Base-by-base conservation (phyloP, 805 yeast genomes). In the Clavispora vitiphila region DNA sequence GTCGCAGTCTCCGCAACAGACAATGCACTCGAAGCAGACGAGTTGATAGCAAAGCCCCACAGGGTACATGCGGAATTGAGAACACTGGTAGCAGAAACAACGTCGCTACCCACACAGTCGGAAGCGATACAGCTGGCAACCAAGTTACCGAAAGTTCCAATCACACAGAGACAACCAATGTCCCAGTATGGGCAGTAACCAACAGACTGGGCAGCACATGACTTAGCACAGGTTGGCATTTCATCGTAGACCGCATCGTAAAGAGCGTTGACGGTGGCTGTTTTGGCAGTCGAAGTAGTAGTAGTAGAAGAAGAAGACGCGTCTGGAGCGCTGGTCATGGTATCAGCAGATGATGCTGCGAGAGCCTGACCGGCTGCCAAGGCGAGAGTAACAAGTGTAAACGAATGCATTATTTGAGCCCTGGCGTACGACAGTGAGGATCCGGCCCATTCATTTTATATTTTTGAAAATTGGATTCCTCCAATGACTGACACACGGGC, bases 141-240 rank as follows among this genome's bases (percentile, higher is more conserved):
- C 9, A 29, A 35, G 18, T 8, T 21, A 21, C 35, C 20, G 43
- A 45, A 48, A 7, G 47, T 19, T 1, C 44, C 22, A 39, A 43
- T 43, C 32, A 41, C 46, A 37, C 52, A 48, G 15, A 48, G 46
- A 39, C 52, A 48, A 2, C 48, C 52, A 35, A 45, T 36, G 18
- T 48, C 48, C 50, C 50, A 46, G 40, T 48, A 46, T 29, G 52
- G 48, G 22, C 52, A 48, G 9, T 19, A 8, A 6, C 41, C 35
- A 12, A 23, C 38, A 20, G 16, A 34, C 10, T 15, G 12, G 14
- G 37, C 40, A 11, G 44, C 48, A 38, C 52, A 48, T 15, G 27
- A 22, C 19, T 39, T 37, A 27, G 50, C 50, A 38, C 52, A 46
- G 18, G 34, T 34, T 12, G 49, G 48, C 19, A 46, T 38, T 4